Percentiles rank a stretch among this genome's conserved stretches.
phyloP scores from a whole-genome alignment of 306 rosid genomes.

The Dryas alaskensis region DNA sequence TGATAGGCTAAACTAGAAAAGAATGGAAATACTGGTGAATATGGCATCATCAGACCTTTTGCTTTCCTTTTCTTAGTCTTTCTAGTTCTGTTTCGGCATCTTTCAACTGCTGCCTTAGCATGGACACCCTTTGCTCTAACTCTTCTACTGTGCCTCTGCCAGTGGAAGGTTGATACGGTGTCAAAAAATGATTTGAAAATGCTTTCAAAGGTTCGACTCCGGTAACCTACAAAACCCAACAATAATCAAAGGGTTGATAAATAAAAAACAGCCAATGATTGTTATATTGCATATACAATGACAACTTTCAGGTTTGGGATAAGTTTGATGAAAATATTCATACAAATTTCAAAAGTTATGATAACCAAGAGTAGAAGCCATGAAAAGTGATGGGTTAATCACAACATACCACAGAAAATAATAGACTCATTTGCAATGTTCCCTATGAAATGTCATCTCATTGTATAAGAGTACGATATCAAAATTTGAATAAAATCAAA shows the following conservation, averaged over 20 bases:
- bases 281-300: not conserved
- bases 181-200: slow-evolving; percentile 60
- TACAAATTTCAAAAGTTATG: not conserved
- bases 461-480: not conserved
- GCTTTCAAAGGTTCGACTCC: slow-evolving; percentile 77
- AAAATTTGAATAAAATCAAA: not conserved
- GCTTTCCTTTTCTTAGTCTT: slow-evolving; percentile 49
- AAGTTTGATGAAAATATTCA: too few species aligned
- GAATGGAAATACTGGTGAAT: slow-evolving; percentile 27
- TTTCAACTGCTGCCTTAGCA: slow-evolving; percentile 50
- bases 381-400: not conserved
- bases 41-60: slow-evolving; percentile 36
- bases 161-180: slow-evolving; percentile 52
- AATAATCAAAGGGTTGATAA: slow-evolving; percentile 12
- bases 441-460: not conserved
- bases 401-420: not conserved
- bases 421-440: not conserved
- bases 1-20: slow-evolving; percentile 24
- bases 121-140: slow-evolving; percentile 55
- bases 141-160: slow-evolving; percentile 52
- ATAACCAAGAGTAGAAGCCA: not conserved
- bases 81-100: slow-evolving; percentile 74
- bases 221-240: slow-evolving; percentile 62
- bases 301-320: not conserved
- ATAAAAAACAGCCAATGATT: not conserved